Evolutionary conservation across 2,329 filamentous ascomycete genomes (phyloP).

Genomic region (Diaporthe capsici): DNA sequence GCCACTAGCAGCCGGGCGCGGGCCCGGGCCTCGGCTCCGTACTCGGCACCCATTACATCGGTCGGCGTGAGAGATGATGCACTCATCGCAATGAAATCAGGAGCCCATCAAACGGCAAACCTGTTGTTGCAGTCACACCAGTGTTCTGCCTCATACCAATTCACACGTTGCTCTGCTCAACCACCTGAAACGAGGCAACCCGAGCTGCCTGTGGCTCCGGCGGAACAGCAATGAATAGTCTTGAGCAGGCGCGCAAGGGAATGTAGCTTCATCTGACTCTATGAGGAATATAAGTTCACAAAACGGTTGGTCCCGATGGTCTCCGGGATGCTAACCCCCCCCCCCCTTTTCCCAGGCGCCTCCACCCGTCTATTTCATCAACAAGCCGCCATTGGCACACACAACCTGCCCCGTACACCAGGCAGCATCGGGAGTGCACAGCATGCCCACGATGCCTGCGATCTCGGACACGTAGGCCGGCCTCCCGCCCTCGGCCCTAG

Average conservation of each 20-base stretch:
- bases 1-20: conserved; percentile 12
- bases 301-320: neutral
- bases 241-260: neutral
- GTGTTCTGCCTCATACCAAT: neutral
- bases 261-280: neutral
- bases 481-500: conserved; percentile 67
- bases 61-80: neutral
- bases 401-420: conserved; percentile 87
- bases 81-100: neutral
- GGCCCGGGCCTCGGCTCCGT: conserved; percentile 2
- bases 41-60: neutral
- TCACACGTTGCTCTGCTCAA: neutral
- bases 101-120: neutral
- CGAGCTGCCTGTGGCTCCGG: neutral
- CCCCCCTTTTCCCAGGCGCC: neutral
- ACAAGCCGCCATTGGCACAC: conserved; percentile 84
- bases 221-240: neutral
- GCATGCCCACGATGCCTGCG: conserved; percentile 82
- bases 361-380: conserved; percentile 50
- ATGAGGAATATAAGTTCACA: neutral
- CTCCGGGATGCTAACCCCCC: neutral
- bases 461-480: conserved; percentile 79
- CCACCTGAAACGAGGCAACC: neutral
- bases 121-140: neutral
- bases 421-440: conserved; percentile 77